Base-by-base conservation (phyloP, 2,329 filamentous ascomycete species). In the Cladobotryum protrusum region DNA sequence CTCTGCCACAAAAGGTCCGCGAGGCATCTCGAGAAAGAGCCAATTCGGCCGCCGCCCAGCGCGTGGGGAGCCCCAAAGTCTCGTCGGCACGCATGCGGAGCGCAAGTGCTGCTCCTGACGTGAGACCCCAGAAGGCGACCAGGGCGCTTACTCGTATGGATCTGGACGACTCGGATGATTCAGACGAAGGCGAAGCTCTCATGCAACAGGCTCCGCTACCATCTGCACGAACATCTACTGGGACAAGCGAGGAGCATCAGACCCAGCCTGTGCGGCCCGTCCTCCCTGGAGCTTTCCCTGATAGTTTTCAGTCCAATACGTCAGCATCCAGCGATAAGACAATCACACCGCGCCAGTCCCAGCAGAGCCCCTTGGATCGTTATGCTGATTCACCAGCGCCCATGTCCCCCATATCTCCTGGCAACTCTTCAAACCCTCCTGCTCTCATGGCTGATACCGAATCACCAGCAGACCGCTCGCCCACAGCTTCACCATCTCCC, bases 401-500 rank as follows among this genome's bases (percentile, higher is more conserved):
- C 8, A 14, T n/a, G 12, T 50, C 50, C 39, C 43, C 50, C 15
- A 11, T 46, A 20, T 63, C 61, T 17, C 62, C 65, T 5, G 52
- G 55, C 61, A 65, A 67, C 43, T 59, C 71, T 59, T 66, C 68
- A 64, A 76, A 81, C 43, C 83, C 81, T 20, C 86, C 86, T 4
- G 80, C 80, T 32, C 77, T 92, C 34, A 79, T 86, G 58, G 78
- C 78, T 18, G 86, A 90, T 64, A 83, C 77, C 5, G 88, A 85
- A 11, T 87, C 85, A 56, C 82, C 86, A 59, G 84, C 86, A 49
- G 82, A 79, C 53, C 73, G 75, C 47, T 81, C 81, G 19, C 86
- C 83, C 8, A 69, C 78, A 24, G 84, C 81, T 3, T 83, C 85
- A 17, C 79, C 83, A 4, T 85, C 83, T 9, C 80, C 82, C 2